Evolutionary conservation across 345 rosid genomes (phyloP).

Genomic region (Euphorbia tirucalli): DNA sequence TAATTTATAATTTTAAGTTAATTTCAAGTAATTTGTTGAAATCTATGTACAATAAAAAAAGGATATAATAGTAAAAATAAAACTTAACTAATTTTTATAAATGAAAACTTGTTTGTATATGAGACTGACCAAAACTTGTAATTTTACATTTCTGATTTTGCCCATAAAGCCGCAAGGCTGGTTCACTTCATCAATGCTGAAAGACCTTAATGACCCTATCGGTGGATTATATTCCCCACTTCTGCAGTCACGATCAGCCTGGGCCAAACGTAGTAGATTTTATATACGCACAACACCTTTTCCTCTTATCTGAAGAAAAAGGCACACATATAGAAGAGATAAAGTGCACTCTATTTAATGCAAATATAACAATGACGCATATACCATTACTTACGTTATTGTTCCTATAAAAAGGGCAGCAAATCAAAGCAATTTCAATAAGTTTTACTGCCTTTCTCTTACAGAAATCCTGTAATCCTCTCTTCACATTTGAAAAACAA

Average conservation of each 20-base stretch:
- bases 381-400: not conserved
- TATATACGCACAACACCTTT: not conserved
- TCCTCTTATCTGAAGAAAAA: not conserved
- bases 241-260: not conserved
- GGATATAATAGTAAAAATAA: too few species aligned
- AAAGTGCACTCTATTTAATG: not conserved
- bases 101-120: too few species aligned
- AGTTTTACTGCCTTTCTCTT: not conserved
- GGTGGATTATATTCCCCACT: not conserved
- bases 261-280: not conserved
- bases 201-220: slow-evolving; percentile 1
- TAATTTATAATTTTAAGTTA: too few species aligned
- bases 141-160: too few species aligned
- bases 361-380: slow-evolving; percentile 2
- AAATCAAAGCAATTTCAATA: not conserved
- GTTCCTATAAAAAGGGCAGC: slow-evolving; percentile 10
- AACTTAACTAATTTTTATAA: too few species aligned
- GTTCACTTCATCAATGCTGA: not conserved
- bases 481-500: not conserved
- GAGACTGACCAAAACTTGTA: too few species aligned
- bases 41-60: too few species aligned
- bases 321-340: not conserved
- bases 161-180: not conserved
- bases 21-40: too few species aligned
- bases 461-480: not conserved